These are phyloP conservation scores for Powellomyces hirtus DNA, from an alignment of 192 early-diverging fungal species.

Conservation along the genomic window DNA sequence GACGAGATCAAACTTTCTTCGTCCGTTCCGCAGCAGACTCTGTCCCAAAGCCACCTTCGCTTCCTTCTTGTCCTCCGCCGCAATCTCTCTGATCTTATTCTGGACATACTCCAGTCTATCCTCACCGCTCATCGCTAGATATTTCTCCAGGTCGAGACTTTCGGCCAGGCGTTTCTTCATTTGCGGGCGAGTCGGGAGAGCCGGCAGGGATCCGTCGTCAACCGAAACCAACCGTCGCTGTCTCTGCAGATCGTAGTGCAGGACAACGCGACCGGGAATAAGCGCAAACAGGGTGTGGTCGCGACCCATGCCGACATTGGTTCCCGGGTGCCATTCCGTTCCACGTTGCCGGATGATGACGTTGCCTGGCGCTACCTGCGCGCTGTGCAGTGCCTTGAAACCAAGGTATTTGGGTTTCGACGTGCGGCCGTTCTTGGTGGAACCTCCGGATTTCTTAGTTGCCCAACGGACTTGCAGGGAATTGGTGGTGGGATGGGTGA, in stretches of 20 bases:
- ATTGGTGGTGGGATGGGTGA: neutral
- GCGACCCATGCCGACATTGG: conserved; percentile 42
- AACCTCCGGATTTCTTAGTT: conserved; percentile 54
- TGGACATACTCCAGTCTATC: conserved; percentile 39
- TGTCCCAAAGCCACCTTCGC: conserved; percentile 15
- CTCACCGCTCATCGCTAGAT: conserved; percentile 32
- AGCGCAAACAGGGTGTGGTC: conserved; percentile 51
- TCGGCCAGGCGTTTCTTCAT: conserved; percentile 44
- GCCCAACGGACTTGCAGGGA: conserved; percentile 43
- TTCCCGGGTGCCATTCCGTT: conserved; percentile 42
- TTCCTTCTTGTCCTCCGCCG: conserved; percentile 26
- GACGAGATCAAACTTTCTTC: conserved; percentile 37
- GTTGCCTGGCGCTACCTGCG: conserved; percentile 37
- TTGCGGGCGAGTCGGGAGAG: conserved; percentile 28
- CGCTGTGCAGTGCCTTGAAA: conserved; percentile 42
- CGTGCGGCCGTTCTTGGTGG: conserved; percentile 47
- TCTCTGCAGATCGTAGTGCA: conserved; percentile 44
- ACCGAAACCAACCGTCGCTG: conserved; percentile 41
- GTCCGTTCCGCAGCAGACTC: conserved; percentile 21
- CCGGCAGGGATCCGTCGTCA: conserved; percentile 32
- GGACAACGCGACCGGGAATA: conserved; percentile 35
- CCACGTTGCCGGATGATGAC: conserved; percentile 52
- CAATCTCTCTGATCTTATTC: conserved; percentile 35
- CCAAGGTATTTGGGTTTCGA: conserved; percentile 54
- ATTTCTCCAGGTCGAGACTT: conserved; percentile 36